Base-by-base conservation (phyloP, 306 rosid genomes). In the Fragaria iinumae region DNA sequence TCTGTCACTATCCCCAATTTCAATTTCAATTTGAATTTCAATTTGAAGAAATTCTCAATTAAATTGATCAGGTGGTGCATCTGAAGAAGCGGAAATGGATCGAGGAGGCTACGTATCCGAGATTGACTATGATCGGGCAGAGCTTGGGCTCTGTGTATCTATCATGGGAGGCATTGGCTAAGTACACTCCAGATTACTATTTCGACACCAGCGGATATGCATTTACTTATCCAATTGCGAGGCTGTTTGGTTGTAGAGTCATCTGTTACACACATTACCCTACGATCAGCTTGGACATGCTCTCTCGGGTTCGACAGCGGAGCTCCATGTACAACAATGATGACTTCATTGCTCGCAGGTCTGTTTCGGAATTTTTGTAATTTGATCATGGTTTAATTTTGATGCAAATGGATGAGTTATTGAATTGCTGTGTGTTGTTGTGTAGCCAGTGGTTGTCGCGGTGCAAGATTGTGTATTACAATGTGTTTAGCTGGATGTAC, bases 181-280 rank as follows among this genome's bases (percentile, higher is more conserved):
- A 88, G 67, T 86, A 88, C 76, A 92, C 96, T 39, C 98, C 98
- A 10, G 69, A 69, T 23, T 88, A 84, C 87, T 92, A 87, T 79
- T 81, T 95, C 72, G 97, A 95, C 78, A 90, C 99, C 34, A 88
- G 97, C 80, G 99, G 99, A 43, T 82, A 92, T 81, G 97, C 99
- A 39, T 94, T 95, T 76, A 92, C 99, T 3, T 92, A 95, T 80
- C 97, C 99, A 12, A 85, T 95, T 79, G 97, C 97, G 9, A 80
- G 96, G 81, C 78, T 90, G 72, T 95, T 95, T 78, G 97, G 96
- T 56, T 95, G 98, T 83, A 90, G 75, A 73, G 95, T 95, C 74
- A 83, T 95, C 78, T 90, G 97, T 86, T 92, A 89, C 44, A 89
- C 98, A 2, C 97, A 95, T 85, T 92, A 95, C 76, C 98, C 98